Percentiles rank a stretch among this genome's conserved stretches.
These are phyloP conservation scores for Leccinum rimulosum DNA, from an alignment of 768 basidiomycete species.

Conservation along the genomic window DNA sequence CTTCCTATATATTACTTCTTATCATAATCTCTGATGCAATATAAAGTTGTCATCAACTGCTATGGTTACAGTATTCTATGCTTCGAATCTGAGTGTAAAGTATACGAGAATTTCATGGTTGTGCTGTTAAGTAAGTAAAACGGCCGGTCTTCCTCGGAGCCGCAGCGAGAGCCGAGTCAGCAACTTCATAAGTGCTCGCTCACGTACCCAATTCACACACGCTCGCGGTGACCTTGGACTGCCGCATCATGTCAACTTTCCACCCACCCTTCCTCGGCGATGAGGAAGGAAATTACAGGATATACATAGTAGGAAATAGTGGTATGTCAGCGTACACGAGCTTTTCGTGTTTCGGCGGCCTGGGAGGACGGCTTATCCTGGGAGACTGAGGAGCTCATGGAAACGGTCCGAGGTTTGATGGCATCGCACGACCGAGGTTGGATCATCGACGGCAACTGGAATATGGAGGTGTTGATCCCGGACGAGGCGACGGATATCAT, in stretches of 20 bases:
- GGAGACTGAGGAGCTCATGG: slow-evolving; percentile 27
- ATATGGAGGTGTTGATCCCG: slow-evolving; percentile 32
- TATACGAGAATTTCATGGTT: background rate
- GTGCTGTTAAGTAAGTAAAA: background rate
- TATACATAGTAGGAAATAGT: slow-evolving; percentile 52
- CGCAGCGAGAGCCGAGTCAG: slow-evolving; percentile 8
- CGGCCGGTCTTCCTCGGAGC: background rate
- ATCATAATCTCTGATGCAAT: too few relatives aligned
- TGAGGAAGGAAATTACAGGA: slow-evolving; percentile 42
- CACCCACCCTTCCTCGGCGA: slow-evolving; percentile 40
- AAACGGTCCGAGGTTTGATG: slow-evolving; percentile 21
- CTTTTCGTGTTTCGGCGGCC: background rate
- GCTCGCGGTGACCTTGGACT: background rate
- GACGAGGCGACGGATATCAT: slow-evolving; percentile 49
- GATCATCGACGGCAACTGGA: slow-evolving; percentile 54
- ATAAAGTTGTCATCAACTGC: too few relatives aligned
- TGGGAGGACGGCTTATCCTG: background rate
- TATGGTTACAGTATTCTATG: too few relatives aligned
- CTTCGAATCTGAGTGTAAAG: background rate
- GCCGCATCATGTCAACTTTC: slow-evolving; percentile 10
- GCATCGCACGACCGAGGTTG: slow-evolving; percentile 40
- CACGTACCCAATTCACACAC: background rate
- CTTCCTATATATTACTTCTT: too few relatives aligned
- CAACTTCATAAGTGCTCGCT: background rate
- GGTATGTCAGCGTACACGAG: slow-evolving; percentile 35